A percentile compares a stretch with the other conserved stretches of the same genome.
These are phyloP conservation scores for Cystobasidium slooffiae DNA, from an alignment of 1,284 basidiomycete genomes.

Conservation along the genomic window DNA sequence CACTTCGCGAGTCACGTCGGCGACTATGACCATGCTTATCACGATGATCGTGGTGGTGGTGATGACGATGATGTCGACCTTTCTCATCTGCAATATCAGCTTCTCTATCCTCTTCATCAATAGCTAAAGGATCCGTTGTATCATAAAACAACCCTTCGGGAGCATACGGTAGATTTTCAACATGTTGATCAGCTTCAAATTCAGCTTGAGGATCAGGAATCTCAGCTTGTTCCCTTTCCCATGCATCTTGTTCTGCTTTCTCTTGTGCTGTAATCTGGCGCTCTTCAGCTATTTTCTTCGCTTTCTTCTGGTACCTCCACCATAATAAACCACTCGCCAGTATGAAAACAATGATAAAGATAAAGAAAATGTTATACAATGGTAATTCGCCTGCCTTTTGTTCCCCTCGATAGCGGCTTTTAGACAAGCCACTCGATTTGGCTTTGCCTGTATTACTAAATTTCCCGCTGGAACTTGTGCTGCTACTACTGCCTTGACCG, in stretches of 20 bases:
- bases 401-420: conserved; percentile 10
- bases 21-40: not conserved
- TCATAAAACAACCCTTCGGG: conserved; percentile 8
- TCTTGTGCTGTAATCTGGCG: not conserved
- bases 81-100: not conserved
- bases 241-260: not conserved
- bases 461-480: no score
- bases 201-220: conserved; percentile 15
- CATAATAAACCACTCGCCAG: conserved; percentile 5
- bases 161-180: conserved; percentile 13
- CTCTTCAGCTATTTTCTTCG: not conserved
- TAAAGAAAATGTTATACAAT: conserved; percentile 26
- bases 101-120: conserved; percentile 14
- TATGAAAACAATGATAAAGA: conserved; percentile 5
- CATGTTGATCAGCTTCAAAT: conserved; percentile 11
- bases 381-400: conserved; percentile 20
- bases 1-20: not conserved
- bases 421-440: not conserved
- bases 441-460: no score
- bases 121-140: not conserved
- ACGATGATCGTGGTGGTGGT: not conserved
- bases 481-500: no score
- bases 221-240: conserved; percentile 2
- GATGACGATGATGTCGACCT: not conserved
- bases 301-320: conserved; percentile 16